A percentile compares a stretch with the other conserved stretches of the same genome.
Conservation (phyloP, 2,329 filamentous ascomycete genomes). For the Chaetomium olivaceum region DNA sequence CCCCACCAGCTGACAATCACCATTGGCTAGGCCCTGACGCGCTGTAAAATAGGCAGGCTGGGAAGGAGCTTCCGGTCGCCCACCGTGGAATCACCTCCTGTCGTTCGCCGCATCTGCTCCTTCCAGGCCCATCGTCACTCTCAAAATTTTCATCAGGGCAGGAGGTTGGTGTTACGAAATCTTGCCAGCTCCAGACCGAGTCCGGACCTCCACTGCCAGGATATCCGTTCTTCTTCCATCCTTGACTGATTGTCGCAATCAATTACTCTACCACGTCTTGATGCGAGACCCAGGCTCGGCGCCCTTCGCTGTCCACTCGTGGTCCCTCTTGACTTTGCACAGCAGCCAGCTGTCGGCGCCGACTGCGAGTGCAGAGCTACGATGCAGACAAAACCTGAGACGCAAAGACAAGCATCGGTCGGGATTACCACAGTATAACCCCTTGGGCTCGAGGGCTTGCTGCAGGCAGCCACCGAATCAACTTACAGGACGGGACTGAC, state of each 20-base stretch:
- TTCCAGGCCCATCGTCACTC: background rate
- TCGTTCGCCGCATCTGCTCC: background rate
- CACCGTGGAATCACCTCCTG: background rate
- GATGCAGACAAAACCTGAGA: background rate
- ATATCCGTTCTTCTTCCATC: background rate
- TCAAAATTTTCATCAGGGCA: background rate
- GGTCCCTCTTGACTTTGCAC: background rate
- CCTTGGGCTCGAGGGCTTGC: slow-evolving; percentile 10
- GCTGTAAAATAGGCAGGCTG: slow-evolving; percentile 24
- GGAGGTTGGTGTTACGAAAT: background rate
- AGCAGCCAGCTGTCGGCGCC: background rate
- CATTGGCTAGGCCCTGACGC: slow-evolving; percentile 24
- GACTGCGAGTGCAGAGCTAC: background rate
- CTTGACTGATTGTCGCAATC: background rate
- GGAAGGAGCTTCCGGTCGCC: slow-evolving; percentile 3
- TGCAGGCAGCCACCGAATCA: slow-evolving; percentile 32
- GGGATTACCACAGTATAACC: slow-evolving; percentile 3
- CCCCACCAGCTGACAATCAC: background rate
- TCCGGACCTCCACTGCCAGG: background rate
- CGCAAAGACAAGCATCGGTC: background rate
- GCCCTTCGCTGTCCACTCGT: background rate
- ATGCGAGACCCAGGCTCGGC: background rate
- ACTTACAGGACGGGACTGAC: slow-evolving; percentile 13
- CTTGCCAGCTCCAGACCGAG: background rate
- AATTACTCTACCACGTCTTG: background rate